These are phyloP conservation scores for Pleomassaria siparia DNA, from an alignment of 2,329 filamentous ascomycete genomes.

Conservation along the genomic window DNA sequence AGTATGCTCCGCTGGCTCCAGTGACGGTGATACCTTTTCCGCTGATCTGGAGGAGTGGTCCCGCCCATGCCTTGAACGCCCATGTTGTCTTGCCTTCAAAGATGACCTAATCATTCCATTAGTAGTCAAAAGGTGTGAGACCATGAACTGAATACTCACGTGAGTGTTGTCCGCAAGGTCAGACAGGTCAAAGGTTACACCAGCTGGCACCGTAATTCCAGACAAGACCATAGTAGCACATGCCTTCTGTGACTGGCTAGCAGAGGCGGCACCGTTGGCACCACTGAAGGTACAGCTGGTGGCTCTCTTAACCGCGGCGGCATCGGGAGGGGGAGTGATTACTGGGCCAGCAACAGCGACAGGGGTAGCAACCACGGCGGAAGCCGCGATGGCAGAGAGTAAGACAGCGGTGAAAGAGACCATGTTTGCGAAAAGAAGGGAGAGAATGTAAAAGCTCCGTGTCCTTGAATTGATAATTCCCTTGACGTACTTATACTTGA, in stretches of 20 bases:
- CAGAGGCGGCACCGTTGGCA: conserved; percentile 9
- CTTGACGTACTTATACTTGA: neutral
- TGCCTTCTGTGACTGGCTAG: conserved; percentile 4
- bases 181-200: neutral
- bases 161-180: conserved; percentile 19
- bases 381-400: neutral
- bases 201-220: conserved; percentile 9
- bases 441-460: neutral
- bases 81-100: conserved; percentile 29
- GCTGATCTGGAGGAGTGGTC: conserved; percentile 12
- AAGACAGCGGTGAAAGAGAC: neutral
- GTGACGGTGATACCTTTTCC: conserved; percentile 43
- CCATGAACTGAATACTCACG: conserved; percentile 18
- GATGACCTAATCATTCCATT: conserved; percentile 2
- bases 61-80: conserved; percentile 39
- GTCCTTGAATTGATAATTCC: neutral
- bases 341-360: neutral
- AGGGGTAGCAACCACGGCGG: neutral
- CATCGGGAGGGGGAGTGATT: conserved; percentile 14
- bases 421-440: neutral
- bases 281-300: conserved; percentile 16
- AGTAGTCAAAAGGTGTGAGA: neutral
- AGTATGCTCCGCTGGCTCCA: conserved; percentile 27
- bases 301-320: conserved; percentile 19
- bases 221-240: conserved; percentile 11